phyloP scores from a whole-genome alignment of 371 early-diverging fungal species.

The Lichtheimia ramosa region DNA sequence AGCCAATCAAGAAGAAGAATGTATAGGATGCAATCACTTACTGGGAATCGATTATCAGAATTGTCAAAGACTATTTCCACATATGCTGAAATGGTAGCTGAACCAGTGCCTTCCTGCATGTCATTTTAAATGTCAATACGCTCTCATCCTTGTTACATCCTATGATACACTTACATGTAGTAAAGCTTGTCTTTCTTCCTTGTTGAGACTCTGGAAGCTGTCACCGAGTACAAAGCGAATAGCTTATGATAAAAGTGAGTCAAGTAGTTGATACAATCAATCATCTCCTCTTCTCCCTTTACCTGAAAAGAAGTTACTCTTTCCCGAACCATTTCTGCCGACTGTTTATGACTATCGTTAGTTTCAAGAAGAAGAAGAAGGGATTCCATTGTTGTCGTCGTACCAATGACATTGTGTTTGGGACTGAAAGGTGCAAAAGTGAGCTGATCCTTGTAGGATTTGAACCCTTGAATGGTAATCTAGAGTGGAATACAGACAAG shows the following conservation, averaged over 20 bases:
- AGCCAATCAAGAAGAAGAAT: not conserved
- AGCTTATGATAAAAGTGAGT: slow-evolving; percentile 50
- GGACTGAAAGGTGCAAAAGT: slow-evolving; percentile 91
- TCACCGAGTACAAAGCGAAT: slow-evolving; percentile 97
- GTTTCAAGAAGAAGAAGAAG: not conserved
- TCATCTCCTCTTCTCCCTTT: not conserved
- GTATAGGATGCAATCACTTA: slow-evolving; percentile 32
- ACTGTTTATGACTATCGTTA: slow-evolving; percentile 40
- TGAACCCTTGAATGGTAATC: slow-evolving; percentile 98
- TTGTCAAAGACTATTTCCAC: slow-evolving; percentile 99
- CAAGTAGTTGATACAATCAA: not conserved
- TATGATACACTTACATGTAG: slow-evolving; percentile 73
- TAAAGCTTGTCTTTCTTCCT: slow-evolving; percentile 92
- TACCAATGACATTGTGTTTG: slow-evolving; percentile 95
- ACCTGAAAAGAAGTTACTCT: slow-evolving; percentile 98
- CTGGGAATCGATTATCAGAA: slow-evolving; percentile 91
- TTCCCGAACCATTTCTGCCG: slow-evolving; percentile 99
- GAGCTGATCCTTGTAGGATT: slow-evolving; percentile 96
- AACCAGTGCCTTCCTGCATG: slow-evolving; percentile 90
- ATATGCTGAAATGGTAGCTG: slow-evolving; percentile 92
- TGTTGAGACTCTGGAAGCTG: slow-evolving; percentile 88
- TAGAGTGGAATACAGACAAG: slow-evolving; percentile 15
- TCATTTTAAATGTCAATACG: too few relatives aligned
- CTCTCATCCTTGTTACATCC: too few relatives aligned
- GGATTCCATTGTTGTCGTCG: not conserved